Percentiles rank a stretch among this genome's conserved stretches.
phyloP scores from a whole-genome alignment of 2,329 filamentous ascomycete species.

The Botrytis elliptica region DNA sequence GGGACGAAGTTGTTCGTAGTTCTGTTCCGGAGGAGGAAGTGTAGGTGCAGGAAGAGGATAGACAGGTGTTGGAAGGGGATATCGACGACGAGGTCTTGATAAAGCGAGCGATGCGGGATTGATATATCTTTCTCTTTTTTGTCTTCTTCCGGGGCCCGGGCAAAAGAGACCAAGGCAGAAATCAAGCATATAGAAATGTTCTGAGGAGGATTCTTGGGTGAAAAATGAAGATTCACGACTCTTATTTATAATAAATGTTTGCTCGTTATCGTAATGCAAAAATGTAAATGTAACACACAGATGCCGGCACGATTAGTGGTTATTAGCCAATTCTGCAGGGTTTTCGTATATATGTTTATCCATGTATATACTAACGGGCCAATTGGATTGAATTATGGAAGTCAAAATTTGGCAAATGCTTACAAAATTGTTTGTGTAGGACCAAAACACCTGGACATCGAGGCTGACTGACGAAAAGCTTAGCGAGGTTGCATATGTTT shows the following conservation, averaged over 20 bases:
- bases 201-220: neutral
- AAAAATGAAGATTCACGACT: neutral
- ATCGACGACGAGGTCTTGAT: neutral
- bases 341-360: neutral
- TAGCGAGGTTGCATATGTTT: neutral
- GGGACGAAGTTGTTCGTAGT: neutral
- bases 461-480: neutral
- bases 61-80: neutral
- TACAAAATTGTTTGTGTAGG: neutral
- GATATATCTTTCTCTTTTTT: constrained; percentile 5
- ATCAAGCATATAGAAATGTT: constrained; percentile 11
- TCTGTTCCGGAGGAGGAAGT: neutral
- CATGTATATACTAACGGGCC: too few relatives aligned
- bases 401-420: neutral
- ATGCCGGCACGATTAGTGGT: neutral
- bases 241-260: constrained; percentile 1
- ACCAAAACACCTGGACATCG: neutral
- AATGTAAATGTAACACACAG: neutral
- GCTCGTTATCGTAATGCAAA: neutral
- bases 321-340: neutral
- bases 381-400: neutral
- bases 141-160: constrained; percentile 12
- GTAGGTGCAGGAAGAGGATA: neutral
- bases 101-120: neutral
- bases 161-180: constrained; percentile 17